Evolutionary conservation across 2,329 filamentous ascomycete species (phyloP).

Genomic region (Arthroderma sp.): DNA sequence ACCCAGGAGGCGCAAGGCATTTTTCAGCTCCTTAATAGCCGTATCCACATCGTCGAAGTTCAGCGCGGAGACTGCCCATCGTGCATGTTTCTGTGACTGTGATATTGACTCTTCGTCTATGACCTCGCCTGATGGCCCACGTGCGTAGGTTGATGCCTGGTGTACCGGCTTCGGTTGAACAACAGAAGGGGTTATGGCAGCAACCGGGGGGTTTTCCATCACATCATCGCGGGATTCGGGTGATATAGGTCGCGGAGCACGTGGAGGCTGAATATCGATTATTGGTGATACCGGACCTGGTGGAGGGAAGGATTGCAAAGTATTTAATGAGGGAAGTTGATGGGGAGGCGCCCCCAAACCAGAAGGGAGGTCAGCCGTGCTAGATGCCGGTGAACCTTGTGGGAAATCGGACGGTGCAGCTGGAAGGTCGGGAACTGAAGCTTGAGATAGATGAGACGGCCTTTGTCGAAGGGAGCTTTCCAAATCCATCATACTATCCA

Average conservation of each 20-base stretch:
- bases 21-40: constrained; percentile 69
- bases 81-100: constrained; percentile 85
- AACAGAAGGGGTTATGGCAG: constrained; percentile 8
- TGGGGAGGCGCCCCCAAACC: constrained; percentile 6
- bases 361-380: constrained; percentile 9
- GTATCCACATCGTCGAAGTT: constrained; percentile 94
- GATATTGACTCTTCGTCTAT: constrained; percentile 60
- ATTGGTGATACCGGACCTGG: constrained; percentile 21
- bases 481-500: constrained; percentile 10
- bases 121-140: constrained; percentile 15
- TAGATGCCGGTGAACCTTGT: constrained; percentile 14
- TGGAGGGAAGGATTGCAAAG: constrained; percentile 30
- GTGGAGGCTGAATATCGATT: constrained; percentile 10
- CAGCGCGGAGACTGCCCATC: constrained; percentile 89
- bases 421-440: constrained; percentile 23
- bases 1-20: constrained; percentile 59
- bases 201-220: constrained; percentile 2
- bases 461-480: constrained; percentile 10
- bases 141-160: constrained; percentile 14
- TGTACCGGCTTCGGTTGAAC: constrained; percentile 20
- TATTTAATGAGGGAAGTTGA: constrained; percentile 11
- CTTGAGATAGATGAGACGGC: constrained; percentile 17
- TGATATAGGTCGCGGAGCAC: constrained; percentile 9
- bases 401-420: constrained; percentile 26
- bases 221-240: constrained; percentile 4